Evolutionary conservation across 495 filamentous ascomycete genomes (phyloP).

Genomic region (Penicillium maclennaniae): DNA sequence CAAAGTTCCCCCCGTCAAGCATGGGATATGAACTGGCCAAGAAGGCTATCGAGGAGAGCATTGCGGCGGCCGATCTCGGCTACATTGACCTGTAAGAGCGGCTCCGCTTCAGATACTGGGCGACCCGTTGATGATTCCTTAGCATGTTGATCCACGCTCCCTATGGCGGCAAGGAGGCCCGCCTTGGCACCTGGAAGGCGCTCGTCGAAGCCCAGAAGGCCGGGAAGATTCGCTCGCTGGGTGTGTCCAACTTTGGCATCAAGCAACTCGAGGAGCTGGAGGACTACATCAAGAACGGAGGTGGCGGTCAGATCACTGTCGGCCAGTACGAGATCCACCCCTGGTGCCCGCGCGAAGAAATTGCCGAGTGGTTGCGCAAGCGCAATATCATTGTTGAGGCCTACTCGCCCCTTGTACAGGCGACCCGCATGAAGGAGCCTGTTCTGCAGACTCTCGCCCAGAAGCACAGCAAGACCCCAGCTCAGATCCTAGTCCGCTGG

Average conservation of each 20-base stretch:
- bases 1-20: conserved; percentile 47
- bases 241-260: conserved; percentile 55
- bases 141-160: conserved; percentile 54
- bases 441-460: conserved; percentile 54
- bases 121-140: conserved; percentile 1
- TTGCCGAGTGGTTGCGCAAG: conserved; percentile 69
- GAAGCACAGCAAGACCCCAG: conserved; percentile 69
- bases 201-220: conserved; percentile 52
- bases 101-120: not conserved
- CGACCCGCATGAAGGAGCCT: conserved; percentile 61
- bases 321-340: conserved; percentile 91
- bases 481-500: conserved; percentile 82
- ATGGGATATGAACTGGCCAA: conserved; percentile 52
- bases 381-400: conserved; percentile 71
- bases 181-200: conserved; percentile 51
- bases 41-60: conserved; percentile 44
- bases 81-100: conserved; percentile 52
- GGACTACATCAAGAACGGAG: conserved; percentile 66
- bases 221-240: conserved; percentile 50
- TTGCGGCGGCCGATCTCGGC: conserved; percentile 43
- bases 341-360: conserved; percentile 73
- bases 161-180: conserved; percentile 48
- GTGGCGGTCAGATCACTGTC: conserved; percentile 72
- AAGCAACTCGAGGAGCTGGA: conserved; percentile 63
- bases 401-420: conserved; percentile 74